Evolutionary conservation across 2,329 filamentous ascomycete genomes (phyloP).

Genomic region (Botrytis pseudocinerea): DNA sequence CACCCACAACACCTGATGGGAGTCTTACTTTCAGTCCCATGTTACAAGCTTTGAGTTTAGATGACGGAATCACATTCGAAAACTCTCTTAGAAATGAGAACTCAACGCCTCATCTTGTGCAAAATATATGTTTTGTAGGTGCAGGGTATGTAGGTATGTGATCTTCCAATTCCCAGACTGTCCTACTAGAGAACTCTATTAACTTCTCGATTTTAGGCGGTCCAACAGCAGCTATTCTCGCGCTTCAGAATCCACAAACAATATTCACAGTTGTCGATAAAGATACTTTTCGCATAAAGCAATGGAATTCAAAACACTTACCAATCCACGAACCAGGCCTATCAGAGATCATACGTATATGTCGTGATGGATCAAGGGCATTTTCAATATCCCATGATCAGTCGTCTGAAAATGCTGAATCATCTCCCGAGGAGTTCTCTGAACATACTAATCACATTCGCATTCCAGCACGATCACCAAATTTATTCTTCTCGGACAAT

Average conservation of each 20-base stretch:
- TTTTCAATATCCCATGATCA: slow-evolving; percentile 46
- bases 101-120: slow-evolving; percentile 40
- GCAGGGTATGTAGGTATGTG: slow-evolving; percentile 73
- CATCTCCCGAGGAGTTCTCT: slow-evolving; percentile 39
- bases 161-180: neutral
- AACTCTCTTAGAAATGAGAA: slow-evolving; percentile 14
- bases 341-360: slow-evolving; percentile 64
- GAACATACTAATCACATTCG: slow-evolving; percentile 37
- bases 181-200: neutral
- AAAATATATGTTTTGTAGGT: slow-evolving; percentile 71
- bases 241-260: slow-evolving; percentile 69
- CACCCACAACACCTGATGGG: slow-evolving; percentile 49
- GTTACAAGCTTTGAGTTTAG: slow-evolving; percentile 39
- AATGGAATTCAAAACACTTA: slow-evolving; percentile 72
- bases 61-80: slow-evolving; percentile 31
- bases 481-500: slow-evolving; percentile 73
- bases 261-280: slow-evolving; percentile 74
- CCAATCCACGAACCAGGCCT: slow-evolving; percentile 78
- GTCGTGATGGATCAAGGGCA: slow-evolving; percentile 57
- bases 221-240: slow-evolving; percentile 73
- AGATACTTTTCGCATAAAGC: slow-evolving; percentile 63
- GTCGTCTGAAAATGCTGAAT: slow-evolving; percentile 38
- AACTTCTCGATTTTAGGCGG: slow-evolving; percentile 51
- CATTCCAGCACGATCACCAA: slow-evolving; percentile 54
- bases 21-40: slow-evolving; percentile 48